These are phyloP conservation scores for Malassezia pachydermatis DNA, from an alignment of 1,284 basidiomycete species.

Conservation along the genomic window DNA sequence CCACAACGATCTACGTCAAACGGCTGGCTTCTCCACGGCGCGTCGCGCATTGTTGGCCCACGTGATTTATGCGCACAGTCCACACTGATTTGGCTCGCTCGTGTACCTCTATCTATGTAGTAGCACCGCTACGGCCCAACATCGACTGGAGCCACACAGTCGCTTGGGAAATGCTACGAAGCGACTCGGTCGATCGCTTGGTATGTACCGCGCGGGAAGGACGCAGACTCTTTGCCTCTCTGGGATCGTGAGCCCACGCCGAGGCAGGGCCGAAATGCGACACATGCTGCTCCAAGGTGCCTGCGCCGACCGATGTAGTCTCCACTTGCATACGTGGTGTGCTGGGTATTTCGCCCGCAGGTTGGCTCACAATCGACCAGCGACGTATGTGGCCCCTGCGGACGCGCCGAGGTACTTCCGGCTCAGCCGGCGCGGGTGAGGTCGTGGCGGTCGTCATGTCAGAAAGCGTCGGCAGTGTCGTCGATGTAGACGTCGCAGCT, in stretches of 20 bases:
- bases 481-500: not conserved
- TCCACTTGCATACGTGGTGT: constrained; percentile 4
- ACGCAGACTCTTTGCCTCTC: too few species aligned
- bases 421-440: not conserved
- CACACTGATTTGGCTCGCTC: too few species aligned
- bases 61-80: too few species aligned
- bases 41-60: not conserved
- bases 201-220: too few species aligned
- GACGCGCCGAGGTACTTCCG: not conserved
- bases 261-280: too few species aligned
- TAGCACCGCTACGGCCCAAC: too few species aligned
- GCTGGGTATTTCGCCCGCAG: not conserved
- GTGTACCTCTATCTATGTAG: too few species aligned
- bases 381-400: not conserved
- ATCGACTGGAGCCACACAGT: constrained; percentile 10
- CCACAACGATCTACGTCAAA: too few species aligned
- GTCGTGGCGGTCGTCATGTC: not conserved
- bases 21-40: too few species aligned
- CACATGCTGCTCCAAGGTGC: constrained; percentile 4
- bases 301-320: constrained; percentile 2
- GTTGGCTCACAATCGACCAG: constrained; percentile 14
- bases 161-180: constrained; percentile 6
- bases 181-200: too few species aligned
- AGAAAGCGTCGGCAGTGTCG: not conserved
- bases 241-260: too few species aligned